Base-by-base conservation (phyloP, 2,329 filamentous ascomycete species). In the Tolypocladium pustulatum region DNA sequence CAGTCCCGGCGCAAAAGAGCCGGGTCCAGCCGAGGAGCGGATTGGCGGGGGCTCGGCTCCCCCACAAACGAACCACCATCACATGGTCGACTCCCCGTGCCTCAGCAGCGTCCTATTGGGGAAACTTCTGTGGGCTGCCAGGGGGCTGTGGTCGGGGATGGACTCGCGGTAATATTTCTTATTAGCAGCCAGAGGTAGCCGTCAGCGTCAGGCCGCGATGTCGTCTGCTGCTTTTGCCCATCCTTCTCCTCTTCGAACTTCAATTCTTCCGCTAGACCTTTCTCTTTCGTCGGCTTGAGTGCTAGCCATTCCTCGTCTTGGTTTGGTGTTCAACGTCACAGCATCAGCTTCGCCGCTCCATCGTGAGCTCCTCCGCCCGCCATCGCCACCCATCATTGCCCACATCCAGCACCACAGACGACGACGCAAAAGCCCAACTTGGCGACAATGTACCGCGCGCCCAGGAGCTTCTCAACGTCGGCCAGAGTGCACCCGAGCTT, bases 401-500 rank as follows among this genome's bases (percentile, higher is more conserved):
- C 51, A 55, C 54, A 27, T 38, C 56, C 25, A n/a, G 17, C 30
- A 32, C 49, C 49, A 10, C 49, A 25, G 12, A 22, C 49, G 49
- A 34, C 49, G 10, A 51, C 46, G 27, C 27, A 10, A 32, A 15
- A 20, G 46, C 46, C n/a, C 53, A 22, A 8, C 25, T 32, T n/a
- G n/a, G 17, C 12, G 22, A 40, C 41, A 27, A 62, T 64, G 61
- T 57, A 53, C 25, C 59, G 61, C 57, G 57, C 59, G 27, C 63
- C 66, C 1, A 65, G 69, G 59, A 60, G 62, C 53, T 72, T 73
- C 64, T 71, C 72, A 52, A 69, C 71, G 30, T 67, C 71, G 30
- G 69, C 70, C 40, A 69, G 65, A 54, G 68, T 71, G 49, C 68
- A 73, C 58, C 69, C 69, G 34, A 68, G 63, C 62, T 67, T 69